phyloP scores from a whole-genome alignment of 1,284 basidiomycete genomes.

The Inonotus hispidus region DNA sequence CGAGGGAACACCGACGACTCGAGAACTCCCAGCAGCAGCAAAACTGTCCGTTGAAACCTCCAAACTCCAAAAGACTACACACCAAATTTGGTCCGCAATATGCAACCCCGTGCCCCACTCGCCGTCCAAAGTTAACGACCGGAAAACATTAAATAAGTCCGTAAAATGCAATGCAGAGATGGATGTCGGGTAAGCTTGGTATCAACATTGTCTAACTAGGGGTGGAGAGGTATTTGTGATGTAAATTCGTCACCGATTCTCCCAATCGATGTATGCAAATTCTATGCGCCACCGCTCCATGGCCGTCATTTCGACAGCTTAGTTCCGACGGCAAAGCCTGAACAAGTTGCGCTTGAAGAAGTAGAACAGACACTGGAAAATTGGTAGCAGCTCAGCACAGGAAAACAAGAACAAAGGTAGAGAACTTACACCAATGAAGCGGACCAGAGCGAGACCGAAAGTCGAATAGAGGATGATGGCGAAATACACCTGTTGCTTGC shows the following conservation, averaged over 20 bases:
- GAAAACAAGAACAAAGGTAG: not conserved
- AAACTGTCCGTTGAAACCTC: not conserved
- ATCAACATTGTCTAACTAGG: not conserved
- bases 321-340: constrained; percentile 57
- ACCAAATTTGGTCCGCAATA: not conserved
- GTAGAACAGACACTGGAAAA: constrained; percentile 67
- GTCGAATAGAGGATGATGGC: constrained; percentile 85
- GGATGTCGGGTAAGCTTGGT: not conserved
- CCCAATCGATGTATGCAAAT: too few relatives aligned
- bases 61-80: not conserved
- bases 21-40: not conserved
- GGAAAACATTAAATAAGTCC: not conserved
- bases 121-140: not conserved
- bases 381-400: constrained; percentile 20
- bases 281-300: too few relatives aligned
- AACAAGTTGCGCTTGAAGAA: constrained; percentile 81
- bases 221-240: not conserved
- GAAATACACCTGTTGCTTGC: constrained; percentile 78
- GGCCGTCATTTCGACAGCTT: not conserved
- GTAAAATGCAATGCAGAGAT: not conserved
- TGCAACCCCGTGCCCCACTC: not conserved
- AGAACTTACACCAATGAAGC: constrained; percentile 75
- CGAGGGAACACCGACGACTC: not conserved
- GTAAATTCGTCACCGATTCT: too few relatives aligned
- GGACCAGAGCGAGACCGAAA: constrained; percentile 74